A percentile compares a stretch with the other conserved stretches of the same genome.
phyloP scores from a whole-genome alignment of 1,284 basidiomycete species.

The Rhizoctonia solani region DNA sequence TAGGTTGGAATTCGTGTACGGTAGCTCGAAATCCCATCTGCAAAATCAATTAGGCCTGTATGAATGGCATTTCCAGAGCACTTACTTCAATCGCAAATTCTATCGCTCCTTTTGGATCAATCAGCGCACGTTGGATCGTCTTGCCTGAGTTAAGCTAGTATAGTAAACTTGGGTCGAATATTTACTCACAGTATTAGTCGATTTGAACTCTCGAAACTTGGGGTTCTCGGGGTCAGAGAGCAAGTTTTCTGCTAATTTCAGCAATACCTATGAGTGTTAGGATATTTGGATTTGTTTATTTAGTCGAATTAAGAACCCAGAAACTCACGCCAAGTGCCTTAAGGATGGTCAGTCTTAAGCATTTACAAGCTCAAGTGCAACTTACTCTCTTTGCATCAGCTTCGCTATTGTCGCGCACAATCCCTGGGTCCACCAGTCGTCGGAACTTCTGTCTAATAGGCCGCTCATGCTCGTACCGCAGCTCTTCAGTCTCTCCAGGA shows the following conservation, averaged over 20 bases:
- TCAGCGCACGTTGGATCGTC: constrained; percentile 28
- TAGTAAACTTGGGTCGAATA: constrained; percentile 46
- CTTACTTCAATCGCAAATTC: constrained; percentile 76
- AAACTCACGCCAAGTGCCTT: constrained; percentile 63
- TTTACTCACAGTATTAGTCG: constrained; percentile 64
- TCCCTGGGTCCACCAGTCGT: constrained; percentile 75
- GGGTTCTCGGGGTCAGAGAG: constrained; percentile 67
- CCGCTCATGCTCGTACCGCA: constrained; percentile 61
- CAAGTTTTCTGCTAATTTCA: constrained; percentile 72
- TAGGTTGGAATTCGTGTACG: constrained; percentile 61
- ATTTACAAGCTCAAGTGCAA: no score
- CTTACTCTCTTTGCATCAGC: constrained; percentile 20
- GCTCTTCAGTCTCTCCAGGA: constrained; percentile 48
- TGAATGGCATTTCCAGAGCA: constrained; percentile 1
- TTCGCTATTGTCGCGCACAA: constrained; percentile 68
- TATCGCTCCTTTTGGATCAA: constrained; percentile 66
- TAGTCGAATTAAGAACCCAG: no score
- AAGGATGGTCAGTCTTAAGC: no score
- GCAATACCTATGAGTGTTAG: constrained; percentile 61
- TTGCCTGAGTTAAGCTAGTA: constrained; percentile 52
- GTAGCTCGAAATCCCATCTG: constrained; percentile 73
- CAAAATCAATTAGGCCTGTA: background rate
- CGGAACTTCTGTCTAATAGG: constrained; percentile 63
- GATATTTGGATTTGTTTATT: no score
- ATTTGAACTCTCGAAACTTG: constrained; percentile 72